Evolutionary conservation across 106 monocot genomes (phyloP).

Genomic region (Dactylorhiza incarnata): DNA sequence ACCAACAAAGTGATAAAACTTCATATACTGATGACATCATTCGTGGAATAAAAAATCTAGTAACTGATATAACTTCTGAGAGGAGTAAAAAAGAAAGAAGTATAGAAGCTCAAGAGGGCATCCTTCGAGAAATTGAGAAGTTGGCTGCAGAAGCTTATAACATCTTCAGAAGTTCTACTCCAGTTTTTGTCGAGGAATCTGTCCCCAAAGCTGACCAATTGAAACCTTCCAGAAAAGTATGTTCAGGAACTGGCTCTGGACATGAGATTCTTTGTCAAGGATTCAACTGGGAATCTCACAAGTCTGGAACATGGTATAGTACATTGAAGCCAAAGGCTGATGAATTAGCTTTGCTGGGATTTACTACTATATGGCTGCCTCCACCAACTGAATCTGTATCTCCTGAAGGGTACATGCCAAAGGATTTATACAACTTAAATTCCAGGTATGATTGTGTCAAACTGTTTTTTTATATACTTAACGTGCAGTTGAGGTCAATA

Average conservation of each 20-base stretch:
- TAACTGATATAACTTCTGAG: constrained; percentile 73
- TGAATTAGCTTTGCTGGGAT: constrained; percentile 67
- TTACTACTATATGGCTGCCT: constrained; percentile 82
- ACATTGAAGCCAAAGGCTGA: constrained; percentile 52
- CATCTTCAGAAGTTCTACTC: constrained; percentile 66
- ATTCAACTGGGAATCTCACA: constrained; percentile 97
- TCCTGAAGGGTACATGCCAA: constrained; percentile 99
- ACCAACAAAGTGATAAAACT: constrained; percentile 14
- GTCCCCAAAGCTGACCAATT: constrained; percentile 18
- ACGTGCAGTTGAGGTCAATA: not conserved
- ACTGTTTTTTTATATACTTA: not conserved
- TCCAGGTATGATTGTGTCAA: constrained; percentile 48
- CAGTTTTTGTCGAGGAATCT: constrained; percentile 41
- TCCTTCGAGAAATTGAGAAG: constrained; percentile 92
- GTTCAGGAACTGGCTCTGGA: constrained; percentile 81
- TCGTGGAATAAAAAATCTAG: constrained; percentile 69
- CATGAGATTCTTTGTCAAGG: constrained; percentile 93
- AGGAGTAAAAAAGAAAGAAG: constrained; percentile 45
- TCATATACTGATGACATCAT: constrained; percentile 63
- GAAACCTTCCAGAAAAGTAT: constrained; percentile 26
- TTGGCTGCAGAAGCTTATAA: constrained; percentile 95
- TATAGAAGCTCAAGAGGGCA: constrained; percentile 68
- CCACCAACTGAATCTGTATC: constrained; percentile 98
- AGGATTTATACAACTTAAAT: constrained; percentile 94
- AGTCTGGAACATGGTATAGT: constrained; percentile 83